Evolutionary conservation across 495 filamentous ascomycete species (phyloP).

Genomic region (Coniosporium apollinis): DNA sequence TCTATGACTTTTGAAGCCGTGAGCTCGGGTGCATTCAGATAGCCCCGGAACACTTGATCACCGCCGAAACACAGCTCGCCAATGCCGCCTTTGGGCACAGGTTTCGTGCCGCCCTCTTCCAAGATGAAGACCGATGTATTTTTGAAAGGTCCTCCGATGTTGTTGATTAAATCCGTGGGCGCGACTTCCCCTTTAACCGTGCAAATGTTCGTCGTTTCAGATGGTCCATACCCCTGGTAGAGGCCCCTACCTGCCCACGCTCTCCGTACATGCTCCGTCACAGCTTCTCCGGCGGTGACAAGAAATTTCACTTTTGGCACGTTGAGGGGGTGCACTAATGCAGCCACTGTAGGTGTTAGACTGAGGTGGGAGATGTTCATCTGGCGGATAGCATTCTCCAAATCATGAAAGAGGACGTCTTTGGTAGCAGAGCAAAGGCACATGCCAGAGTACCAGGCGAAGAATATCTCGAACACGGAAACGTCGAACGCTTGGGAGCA

Average conservation of each 20-base stretch:
- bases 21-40: conserved; percentile 40
- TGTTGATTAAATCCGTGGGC: conserved; percentile 30
- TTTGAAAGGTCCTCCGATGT: conserved; percentile 45
- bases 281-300: conserved; percentile 51
- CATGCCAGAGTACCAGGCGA: conserved; percentile 56
- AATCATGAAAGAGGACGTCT: conserved; percentile 44
- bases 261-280: conserved; percentile 46
- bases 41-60: conserved; percentile 55
- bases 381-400: conserved; percentile 38
- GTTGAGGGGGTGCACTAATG: conserved; percentile 40
- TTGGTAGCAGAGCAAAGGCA: conserved; percentile 52
- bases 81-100: conserved; percentile 47
- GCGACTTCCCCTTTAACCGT: conserved; percentile 37
- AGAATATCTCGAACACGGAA: conserved; percentile 70
- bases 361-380: conserved; percentile 56
- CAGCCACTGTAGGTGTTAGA: conserved; percentile 62
- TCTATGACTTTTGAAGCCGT: conserved; percentile 43
- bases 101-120: conserved; percentile 16
- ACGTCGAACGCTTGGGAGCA: conserved; percentile 62
- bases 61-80: conserved; percentile 80
- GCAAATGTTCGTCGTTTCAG: conserved; percentile 61
- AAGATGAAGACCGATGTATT: conserved; percentile 61
- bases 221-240: conserved; percentile 55
- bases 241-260: conserved; percentile 50
- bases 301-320: conserved; percentile 51